Percentiles rank a stretch among this genome's conserved stretches.
These are phyloP conservation scores for Plasmodium gonderi DNA, from an alignment of 169 alveolate genomes.

Conservation along the genomic window DNA sequence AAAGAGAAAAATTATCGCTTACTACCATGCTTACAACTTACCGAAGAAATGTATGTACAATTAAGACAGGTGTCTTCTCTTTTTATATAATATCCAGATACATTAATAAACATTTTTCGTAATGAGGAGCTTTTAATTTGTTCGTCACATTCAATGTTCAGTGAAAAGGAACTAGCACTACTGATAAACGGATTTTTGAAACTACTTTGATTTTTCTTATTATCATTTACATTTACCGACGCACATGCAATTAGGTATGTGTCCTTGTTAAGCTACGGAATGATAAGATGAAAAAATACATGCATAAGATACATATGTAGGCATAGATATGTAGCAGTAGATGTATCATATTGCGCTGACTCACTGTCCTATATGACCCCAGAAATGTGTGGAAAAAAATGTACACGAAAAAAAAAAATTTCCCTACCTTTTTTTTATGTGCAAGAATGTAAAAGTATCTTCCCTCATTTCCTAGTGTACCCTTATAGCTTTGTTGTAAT, in stretches of 20 bases:
- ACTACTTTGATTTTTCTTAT: conserved; percentile 6
- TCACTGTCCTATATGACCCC: not conserved
- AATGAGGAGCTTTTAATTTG: conserved; percentile 13
- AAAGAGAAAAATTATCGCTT: not conserved
- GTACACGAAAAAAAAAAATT: not conserved
- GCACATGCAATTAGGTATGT: conserved; percentile 21
- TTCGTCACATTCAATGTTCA: conserved; percentile 51
- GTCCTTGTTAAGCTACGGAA: conserved; percentile 12
- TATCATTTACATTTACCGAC: conserved; percentile 41
- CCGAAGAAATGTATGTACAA: conserved; percentile 39
- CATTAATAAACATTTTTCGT: conserved; percentile 47
- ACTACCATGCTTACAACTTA: not conserved
- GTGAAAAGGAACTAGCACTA: conserved; percentile 25
- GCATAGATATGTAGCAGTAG: not conserved
- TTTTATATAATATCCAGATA: conserved; percentile 26
- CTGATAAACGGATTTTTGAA: conserved; percentile 20
- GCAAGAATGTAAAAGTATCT: conserved; percentile 48
- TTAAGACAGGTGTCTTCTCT: conserved; percentile 2
- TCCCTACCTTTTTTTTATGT: conserved; percentile 25
- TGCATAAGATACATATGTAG: not conserved
- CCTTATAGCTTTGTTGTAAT: conserved; percentile 43
- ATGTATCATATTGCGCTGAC: not conserved
- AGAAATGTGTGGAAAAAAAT: not conserved
- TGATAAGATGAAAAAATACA: not conserved
- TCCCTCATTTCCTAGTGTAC: conserved; percentile 23